These are phyloP conservation scores for Ustilago cynodontis DNA, from an alignment of 1,284 basidiomycete species.

Conservation along the genomic window DNA sequence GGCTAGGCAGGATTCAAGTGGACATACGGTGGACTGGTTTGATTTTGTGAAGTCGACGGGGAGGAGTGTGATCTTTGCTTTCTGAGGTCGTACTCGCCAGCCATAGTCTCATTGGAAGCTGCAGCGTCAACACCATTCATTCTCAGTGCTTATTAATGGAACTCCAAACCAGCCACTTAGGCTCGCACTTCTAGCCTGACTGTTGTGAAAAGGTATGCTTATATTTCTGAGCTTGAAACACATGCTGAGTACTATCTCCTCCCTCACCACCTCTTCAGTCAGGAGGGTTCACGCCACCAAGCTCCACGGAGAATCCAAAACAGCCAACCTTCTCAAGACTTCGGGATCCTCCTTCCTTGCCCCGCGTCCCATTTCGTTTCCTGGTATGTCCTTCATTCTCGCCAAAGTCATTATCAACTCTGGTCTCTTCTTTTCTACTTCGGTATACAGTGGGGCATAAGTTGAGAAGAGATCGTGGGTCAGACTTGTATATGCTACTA, in stretches of 20 bases:
- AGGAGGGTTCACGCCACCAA: neutral
- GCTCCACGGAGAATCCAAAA: conserved; percentile 33
- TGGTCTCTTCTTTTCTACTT: conserved; percentile 21
- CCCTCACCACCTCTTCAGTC: too few relatives aligned
- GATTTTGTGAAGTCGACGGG: conserved; percentile 41
- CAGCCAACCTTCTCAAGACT: conserved; percentile 1
- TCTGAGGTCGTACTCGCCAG: conserved; percentile 13
- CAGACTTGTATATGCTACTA: conserved; percentile 25
- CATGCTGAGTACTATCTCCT: too few relatives aligned
- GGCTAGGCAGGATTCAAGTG: conserved; percentile 45
- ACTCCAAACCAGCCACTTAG: too few relatives aligned
- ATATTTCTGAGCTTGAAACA: neutral
- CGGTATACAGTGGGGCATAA: conserved; percentile 19
- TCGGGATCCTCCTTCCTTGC: neutral
- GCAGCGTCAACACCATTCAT: too few relatives aligned
- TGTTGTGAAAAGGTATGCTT: too few relatives aligned
- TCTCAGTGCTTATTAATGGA: too few relatives aligned
- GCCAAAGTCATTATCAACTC: conserved; percentile 6
- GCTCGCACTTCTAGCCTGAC: too few relatives aligned
- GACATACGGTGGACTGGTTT: conserved; percentile 51
- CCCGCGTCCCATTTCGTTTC: neutral
- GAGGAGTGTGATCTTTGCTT: conserved; percentile 43
- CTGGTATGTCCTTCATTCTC: conserved; percentile 1
- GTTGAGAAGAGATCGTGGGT: conserved; percentile 26
- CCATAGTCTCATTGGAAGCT: too few relatives aligned